Evolutionary conservation across 2,329 filamentous ascomycete species (phyloP).

Genomic region (Colletotrichum neosansevieriae): DNA sequence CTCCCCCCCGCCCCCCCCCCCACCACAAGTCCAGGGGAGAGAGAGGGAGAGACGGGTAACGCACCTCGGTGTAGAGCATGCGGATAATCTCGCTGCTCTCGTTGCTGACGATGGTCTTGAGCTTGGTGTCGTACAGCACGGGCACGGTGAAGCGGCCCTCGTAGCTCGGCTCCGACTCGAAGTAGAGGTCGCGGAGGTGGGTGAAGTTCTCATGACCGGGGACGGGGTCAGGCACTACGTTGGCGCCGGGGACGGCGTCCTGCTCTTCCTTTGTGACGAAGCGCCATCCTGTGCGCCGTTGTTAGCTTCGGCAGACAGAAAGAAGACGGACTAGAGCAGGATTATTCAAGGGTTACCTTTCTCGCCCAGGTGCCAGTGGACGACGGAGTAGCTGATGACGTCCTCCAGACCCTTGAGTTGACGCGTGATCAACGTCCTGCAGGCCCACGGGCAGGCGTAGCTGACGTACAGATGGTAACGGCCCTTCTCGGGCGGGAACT

Average conservation of each 20-base stretch:
- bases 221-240: conserved; percentile 75
- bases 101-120: conserved; percentile 85
- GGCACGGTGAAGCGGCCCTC: conserved; percentile 88
- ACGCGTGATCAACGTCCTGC: conserved; percentile 86
- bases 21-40: too few relatives aligned
- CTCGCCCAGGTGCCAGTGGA: conserved; percentile 88
- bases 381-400: conserved; percentile 81
- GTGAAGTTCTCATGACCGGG: conserved; percentile 77
- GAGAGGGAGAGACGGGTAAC: too few relatives aligned
- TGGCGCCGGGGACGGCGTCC: conserved; percentile 64
- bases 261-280: conserved; percentile 76
- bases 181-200: conserved; percentile 84
- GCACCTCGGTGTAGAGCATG: conserved; percentile 80
- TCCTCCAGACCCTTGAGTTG: conserved; percentile 94
- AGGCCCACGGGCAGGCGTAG: conserved; percentile 95
- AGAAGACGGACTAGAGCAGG: conserved; percentile 2
- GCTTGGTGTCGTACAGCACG: conserved; percentile 84
- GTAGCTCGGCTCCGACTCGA: conserved; percentile 78
- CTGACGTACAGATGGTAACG: conserved; percentile 96
- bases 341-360: conserved; percentile 52
- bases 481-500: conserved; percentile 87
- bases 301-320: background rate
- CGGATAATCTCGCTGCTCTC: conserved; percentile 93
- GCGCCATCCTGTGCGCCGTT: conserved; percentile 77
- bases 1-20: too few relatives aligned